Percentiles rank a stretch among this genome's conserved stretches.
Conservation (phyloP, 73 alveolate genomes). For the Breviolum minutum region DNA sequence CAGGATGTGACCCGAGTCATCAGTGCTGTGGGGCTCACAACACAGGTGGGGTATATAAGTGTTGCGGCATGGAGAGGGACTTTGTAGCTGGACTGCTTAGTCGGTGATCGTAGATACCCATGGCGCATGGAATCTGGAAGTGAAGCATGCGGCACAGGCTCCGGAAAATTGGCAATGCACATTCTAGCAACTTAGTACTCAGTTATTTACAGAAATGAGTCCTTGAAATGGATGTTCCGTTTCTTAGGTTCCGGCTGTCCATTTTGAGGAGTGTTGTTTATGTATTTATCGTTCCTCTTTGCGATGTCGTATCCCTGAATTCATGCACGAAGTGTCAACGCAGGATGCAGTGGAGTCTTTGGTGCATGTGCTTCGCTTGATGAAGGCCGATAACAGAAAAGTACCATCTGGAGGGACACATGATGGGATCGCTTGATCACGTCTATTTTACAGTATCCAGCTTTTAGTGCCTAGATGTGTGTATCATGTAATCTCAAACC, state of each 20-base stretch:
- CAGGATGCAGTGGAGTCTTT: conserved; percentile 35
- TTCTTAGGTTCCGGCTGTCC: background rate
- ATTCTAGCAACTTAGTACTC: background rate
- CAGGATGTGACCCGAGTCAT: conserved; percentile 49
- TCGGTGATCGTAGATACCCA: no score
- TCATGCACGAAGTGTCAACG: background rate
- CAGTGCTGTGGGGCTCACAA: conserved; percentile 66
- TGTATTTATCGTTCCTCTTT: no score
- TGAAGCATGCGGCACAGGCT: no score
- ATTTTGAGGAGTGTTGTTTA: no score
- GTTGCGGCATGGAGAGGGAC: background rate
- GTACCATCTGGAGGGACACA: no score
- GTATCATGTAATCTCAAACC: background rate
- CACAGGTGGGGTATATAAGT: background rate
- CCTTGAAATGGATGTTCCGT: background rate
- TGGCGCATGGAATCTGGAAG: no score
- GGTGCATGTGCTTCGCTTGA: conserved; percentile 80
- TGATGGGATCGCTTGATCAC: no score
- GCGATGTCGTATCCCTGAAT: background rate
- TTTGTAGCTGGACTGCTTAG: no score
- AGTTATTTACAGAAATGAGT: background rate
- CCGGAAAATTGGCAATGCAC: no score
- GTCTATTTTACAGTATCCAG: background rate
- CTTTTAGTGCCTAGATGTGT: background rate
- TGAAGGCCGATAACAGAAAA: conserved; percentile 18